phyloP scores from a whole-genome alignment of 495 filamentous ascomycete species.

The Penicillium mononematosum region DNA sequence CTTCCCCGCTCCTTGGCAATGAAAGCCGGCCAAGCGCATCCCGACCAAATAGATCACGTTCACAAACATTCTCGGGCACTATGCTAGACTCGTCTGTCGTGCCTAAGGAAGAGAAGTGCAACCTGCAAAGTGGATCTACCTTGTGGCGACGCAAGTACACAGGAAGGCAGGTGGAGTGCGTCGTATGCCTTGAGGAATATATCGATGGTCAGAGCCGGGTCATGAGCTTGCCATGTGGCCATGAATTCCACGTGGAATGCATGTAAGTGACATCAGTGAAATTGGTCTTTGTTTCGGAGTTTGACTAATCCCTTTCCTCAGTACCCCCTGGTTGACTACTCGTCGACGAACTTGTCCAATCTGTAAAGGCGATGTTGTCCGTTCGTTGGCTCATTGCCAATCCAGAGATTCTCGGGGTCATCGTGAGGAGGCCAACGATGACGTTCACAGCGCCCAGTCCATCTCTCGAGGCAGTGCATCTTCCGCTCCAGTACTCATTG shows the following conservation, averaged over 20 bases:
- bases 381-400: slow-evolving; percentile 50
- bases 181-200: slow-evolving; percentile 98
- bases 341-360: slow-evolving; percentile 94
- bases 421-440: slow-evolving; percentile 42
- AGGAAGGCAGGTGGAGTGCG: slow-evolving; percentile 86
- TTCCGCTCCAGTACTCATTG: slow-evolving; percentile 49
- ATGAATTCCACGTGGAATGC: slow-evolving; percentile 97
- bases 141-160: slow-evolving; percentile 79
- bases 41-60: slow-evolving; percentile 54
- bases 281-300: neutral
- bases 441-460: slow-evolving; percentile 27
- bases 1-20: slow-evolving; percentile 66
- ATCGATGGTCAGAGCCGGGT: slow-evolving; percentile 90
- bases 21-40: slow-evolving; percentile 30
- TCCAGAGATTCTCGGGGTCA: slow-evolving; percentile 51
- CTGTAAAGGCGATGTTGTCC: slow-evolving; percentile 95
- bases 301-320: slow-evolving; percentile 39
- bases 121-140: slow-evolving; percentile 52
- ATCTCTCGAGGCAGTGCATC: slow-evolving; percentile 38
- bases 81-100: slow-evolving; percentile 37
- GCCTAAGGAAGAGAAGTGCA: slow-evolving; percentile 38
- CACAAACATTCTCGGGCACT: slow-evolving; percentile 61
- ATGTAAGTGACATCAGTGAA: slow-evolving; percentile 69
- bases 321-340: slow-evolving; percentile 97
- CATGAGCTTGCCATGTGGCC: slow-evolving; percentile 97